Evolutionary conservation across 257 asterid genomes (phyloP), one percentile per base, ranked within the genome.

Genomic region (Asclepias syriaca): DNA sequence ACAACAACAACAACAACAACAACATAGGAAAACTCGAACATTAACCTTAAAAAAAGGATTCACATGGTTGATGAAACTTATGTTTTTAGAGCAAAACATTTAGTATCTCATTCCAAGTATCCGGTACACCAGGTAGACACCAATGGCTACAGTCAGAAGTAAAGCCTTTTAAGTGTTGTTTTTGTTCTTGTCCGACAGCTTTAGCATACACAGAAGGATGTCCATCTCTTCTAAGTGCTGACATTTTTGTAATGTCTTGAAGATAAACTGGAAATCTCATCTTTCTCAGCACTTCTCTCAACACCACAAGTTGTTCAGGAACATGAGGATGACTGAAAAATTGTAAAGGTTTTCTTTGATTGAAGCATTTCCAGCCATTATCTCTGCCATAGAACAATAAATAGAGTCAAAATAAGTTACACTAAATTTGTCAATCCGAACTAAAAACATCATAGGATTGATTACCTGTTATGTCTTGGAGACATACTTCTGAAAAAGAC

Each of bases 91-190:
- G 90, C 81, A 84, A 75, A 24, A 81, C 89, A 80, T 83, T 87
- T 73, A 90, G 72, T 77, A 88, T 79, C 66, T 92, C 97, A 29
- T 92, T 92, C 96, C 98, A 92, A 12, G 85, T 77, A 79, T 92
- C 98, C n/a, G 96, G 97, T 54, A 92, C 96, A 10, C 97, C 98
- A 53, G 97, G 98, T 39, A 92, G 84, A 74, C 98, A 92, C 96
- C 98, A 92, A 65, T 92, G 98, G 72, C 97, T 92, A 45, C 98
- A 92, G 15, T 92, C 98, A 27, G 91, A 83, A 57, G 67, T 72
- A 49, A 72, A 76, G 46, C 75, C 87, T 83, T 76, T 85, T 11
- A 71, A 10, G 66, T 68, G 85, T 64, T 81, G 85, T 69, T 83
- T 80, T 40, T 77, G 81, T 66, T 84, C 87, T 68, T 82, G 90